phyloP scores from a whole-genome alignment of 176 grass and related monocot genomes.

The Phyllostachys edulis region DNA sequence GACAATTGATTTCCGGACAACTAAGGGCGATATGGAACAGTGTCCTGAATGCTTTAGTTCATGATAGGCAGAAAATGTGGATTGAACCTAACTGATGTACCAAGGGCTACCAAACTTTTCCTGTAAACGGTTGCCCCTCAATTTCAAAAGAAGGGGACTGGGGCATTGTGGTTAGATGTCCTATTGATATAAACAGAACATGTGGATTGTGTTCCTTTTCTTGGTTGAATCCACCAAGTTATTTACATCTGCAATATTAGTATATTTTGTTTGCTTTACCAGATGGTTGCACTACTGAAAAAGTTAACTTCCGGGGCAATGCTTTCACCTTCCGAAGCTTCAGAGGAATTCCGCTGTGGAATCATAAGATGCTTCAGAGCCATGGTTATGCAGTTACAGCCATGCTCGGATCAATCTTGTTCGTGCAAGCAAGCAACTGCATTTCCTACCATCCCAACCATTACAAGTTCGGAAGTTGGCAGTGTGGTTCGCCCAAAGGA shows the following conservation, averaged over 20 bases:
- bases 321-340: conserved; percentile 75
- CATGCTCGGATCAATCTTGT: conserved; percentile 60
- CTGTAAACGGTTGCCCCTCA: background rate
- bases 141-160: background rate
- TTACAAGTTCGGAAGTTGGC: conserved; percentile 24
- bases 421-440: conserved; percentile 57
- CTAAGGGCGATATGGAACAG: background rate
- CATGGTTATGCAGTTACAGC: conserved; percentile 69
- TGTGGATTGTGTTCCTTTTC: background rate
- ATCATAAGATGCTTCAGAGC: conserved; percentile 82
- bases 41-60: background rate
- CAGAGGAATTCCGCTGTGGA: conserved; percentile 82
- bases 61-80: background rate
- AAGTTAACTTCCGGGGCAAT: conserved; percentile 74
- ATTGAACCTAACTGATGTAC: background rate
- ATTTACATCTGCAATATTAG: background rate
- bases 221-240: background rate
- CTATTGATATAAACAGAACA: background rate
- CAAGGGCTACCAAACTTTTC: background rate
- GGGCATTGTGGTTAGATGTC: background rate
- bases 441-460: conserved; percentile 37
- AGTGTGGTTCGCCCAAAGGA: conserved; percentile 24
- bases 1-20: conserved; percentile 1
- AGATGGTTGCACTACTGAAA: conserved; percentile 84
- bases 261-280: background rate